Evolutionary conservation across 805 yeast genomes (phyloP).

Genomic region (Kodamaea jinghongensis): DNA sequence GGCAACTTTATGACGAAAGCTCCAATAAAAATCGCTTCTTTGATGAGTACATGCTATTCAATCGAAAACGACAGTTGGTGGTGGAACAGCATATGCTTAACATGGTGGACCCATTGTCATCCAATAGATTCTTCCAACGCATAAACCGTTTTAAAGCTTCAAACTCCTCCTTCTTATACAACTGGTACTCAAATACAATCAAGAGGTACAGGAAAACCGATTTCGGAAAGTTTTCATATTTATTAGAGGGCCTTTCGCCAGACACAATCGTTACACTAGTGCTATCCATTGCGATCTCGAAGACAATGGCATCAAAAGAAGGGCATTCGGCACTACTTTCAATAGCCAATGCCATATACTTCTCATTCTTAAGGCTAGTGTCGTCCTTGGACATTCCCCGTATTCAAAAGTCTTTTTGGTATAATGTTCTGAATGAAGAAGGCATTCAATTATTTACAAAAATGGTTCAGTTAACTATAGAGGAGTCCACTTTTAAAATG

Average conservation of each 20-base stretch:
- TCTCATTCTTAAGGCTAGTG: conserved; percentile 9
- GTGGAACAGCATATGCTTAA: conserved; percentile 25
- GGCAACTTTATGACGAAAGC: conserved; percentile 21
- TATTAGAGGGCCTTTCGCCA: conserved; percentile 2
- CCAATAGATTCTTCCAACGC: not conserved
- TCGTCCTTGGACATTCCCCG: conserved; percentile 1
- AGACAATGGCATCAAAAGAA: conserved; percentile 9
- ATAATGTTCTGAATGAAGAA: conserved; percentile 12
- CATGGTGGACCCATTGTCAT: conserved; percentile 14
- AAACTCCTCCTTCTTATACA: conserved; percentile 12
- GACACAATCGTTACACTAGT: conserved; percentile 6
- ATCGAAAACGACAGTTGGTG: conserved; percentile 24
- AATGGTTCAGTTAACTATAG: conserved; percentile 16
- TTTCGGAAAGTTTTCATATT: conserved; percentile 4
- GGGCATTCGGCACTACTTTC: conserved; percentile 18
- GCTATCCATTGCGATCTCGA: conserved; percentile 7
- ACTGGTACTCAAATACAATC: conserved; percentile 14
- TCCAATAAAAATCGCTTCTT: conserved; percentile 19
- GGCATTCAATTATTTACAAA: conserved; percentile 18
- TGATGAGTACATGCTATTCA: conserved; percentile 22
- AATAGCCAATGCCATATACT: conserved; percentile 14
- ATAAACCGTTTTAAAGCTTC: conserved; percentile 7
- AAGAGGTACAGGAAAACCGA: conserved; percentile 4
- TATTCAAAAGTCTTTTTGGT: not conserved
- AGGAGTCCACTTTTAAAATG: conserved; percentile 12